Conservation (phyloP, 805 yeast genomes). For the Zygosaccharomyces bisporus region DNA sequence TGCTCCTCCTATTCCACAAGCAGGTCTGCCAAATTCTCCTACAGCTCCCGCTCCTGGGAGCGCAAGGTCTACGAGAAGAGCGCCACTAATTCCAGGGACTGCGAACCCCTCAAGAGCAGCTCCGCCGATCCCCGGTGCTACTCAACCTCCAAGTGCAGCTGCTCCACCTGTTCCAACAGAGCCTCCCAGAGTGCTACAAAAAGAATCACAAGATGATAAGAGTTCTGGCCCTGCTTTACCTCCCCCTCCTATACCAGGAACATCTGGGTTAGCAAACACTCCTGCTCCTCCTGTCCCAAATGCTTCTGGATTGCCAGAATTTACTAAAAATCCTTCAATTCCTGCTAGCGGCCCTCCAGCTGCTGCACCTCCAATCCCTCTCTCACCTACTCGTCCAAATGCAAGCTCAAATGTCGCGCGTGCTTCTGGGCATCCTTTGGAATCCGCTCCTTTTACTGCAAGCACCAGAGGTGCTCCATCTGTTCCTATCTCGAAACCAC, state of each 20-base stretch:
- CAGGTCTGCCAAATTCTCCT: background rate
- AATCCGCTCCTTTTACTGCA: background rate
- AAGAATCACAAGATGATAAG: background rate
- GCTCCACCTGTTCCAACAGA: background rate
- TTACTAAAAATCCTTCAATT: background rate
- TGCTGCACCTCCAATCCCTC: background rate
- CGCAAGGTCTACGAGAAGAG: background rate
- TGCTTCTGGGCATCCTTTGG: background rate
- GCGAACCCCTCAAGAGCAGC: background rate
- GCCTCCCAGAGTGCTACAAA: background rate
- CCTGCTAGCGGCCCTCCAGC: background rate
- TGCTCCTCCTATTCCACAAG: background rate
- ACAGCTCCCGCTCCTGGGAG: background rate
- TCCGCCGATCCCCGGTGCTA: background rate
- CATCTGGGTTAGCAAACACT: background rate
- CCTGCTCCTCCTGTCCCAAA: background rate
- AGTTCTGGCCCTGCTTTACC: background rate
- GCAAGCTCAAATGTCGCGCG: background rate
- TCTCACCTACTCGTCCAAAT: background rate
- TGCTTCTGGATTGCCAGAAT: background rate
- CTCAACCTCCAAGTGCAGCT: background rate
- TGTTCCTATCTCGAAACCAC: slow-evolving; percentile 19
- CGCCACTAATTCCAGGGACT: background rate
- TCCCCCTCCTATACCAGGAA: background rate
- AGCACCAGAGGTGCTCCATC: slow-evolving; percentile 7